Evolutionary conservation across 2,329 filamentous ascomycete species (phyloP), one percentile per base, ranked within the genome.

Genomic region (Lecanosticta acicola): DNA sequence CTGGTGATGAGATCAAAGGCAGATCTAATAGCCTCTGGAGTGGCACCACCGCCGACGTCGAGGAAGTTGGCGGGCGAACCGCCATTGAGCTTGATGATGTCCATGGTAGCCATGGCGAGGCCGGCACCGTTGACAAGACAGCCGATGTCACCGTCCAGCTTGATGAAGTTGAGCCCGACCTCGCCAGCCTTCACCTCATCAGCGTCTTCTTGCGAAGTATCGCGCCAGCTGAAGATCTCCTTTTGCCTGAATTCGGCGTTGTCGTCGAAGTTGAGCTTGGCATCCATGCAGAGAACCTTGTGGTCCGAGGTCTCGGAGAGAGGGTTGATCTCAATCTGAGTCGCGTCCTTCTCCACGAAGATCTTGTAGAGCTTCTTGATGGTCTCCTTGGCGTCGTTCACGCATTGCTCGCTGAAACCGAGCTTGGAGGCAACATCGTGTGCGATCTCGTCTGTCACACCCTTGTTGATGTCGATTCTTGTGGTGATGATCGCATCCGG

Each of bases 21-120:
- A 73, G 93, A 85, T 77, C 89, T 87, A 74, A 98, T 98, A 62
- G 93, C 93, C 58, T 90, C 85, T 26, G 93, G 90, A 50, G 93
- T 98, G 59, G 93, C 93, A 77, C 93, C 93, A 69, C 93, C 93
- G 66, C 93, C 93, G 60, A 98, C 93, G 69, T 98, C 93, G 61
- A 98, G 79, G 83, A 98, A 98, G 82, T 98, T 98, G 62, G 93
- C 93, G 53, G 93, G 93, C 66, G 81, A 77, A 55, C 93, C 93
- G 61, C 93, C 93, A 75, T 97, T 98, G 55, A 98, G 81, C 83
- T 98, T 97, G 81, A 98, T 98, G 71, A 98, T 97, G 72, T 98
- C 93, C 93, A 98, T 98, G 69, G 93, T 98, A 55, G 93, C 93
- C 93, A 98, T 98, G 73, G 93, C 93, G 59, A 98, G 85, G 76